These are phyloP conservation scores for Metschnikowia borealis DNA, from an alignment of 805 yeast genomes.

Conservation along the genomic window DNA sequence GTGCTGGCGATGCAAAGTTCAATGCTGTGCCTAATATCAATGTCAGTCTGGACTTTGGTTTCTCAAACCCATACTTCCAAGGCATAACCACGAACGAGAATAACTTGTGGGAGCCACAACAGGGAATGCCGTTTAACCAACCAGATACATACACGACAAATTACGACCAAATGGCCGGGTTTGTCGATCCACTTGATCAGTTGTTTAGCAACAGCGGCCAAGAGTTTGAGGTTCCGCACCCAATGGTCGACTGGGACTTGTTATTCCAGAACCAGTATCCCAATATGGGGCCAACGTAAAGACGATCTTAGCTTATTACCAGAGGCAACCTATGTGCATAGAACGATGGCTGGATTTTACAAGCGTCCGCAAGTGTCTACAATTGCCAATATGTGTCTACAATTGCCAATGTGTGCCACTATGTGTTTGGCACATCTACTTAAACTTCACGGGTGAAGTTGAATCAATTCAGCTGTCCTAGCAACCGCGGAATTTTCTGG, in stretches of 20 bases:
- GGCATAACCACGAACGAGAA: not conserved
- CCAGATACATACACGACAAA: not conserved
- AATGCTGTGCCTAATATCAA: not conserved
- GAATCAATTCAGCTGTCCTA: not conserved
- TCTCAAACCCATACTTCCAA: constrained; percentile 1
- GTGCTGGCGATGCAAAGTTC: not conserved
- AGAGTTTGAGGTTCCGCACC: constrained; percentile 10
- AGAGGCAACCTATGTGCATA: no score
- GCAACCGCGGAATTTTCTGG: constrained; percentile 15
- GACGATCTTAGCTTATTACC: not conserved
- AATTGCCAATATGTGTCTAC: not conserved
- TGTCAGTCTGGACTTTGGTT: no score
- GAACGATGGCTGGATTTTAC: no score
- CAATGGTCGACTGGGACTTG: constrained; percentile 13
- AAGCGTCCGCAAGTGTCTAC: not conserved
- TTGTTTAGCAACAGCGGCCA: constrained; percentile 15
- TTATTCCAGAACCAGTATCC: constrained; percentile 9
- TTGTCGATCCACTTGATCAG: constrained; percentile 8
- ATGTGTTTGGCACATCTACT: no score
- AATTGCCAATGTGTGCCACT: not conserved
- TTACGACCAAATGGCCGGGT: not conserved
- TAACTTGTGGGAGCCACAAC: not conserved
- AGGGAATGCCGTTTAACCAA: not conserved
- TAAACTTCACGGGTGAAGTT: not conserved
- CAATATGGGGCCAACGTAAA: not conserved